Evolutionary conservation across 1,139 yeast genomes (phyloP).

Genomic region (Yamadazyma spencermartinsiae): DNA sequence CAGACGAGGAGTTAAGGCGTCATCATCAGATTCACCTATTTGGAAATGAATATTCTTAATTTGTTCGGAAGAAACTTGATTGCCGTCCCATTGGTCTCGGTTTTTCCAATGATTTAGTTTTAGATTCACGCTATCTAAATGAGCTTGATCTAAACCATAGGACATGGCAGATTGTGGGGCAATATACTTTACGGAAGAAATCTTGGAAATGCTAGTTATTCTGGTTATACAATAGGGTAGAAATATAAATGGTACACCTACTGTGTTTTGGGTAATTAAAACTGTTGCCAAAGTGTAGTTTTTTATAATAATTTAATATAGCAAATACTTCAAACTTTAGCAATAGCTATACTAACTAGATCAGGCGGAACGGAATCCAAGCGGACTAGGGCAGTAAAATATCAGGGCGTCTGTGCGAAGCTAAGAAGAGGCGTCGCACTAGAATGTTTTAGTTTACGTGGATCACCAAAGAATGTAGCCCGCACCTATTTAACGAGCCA

Average conservation of each 20-base stretch:
- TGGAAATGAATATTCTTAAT: slow-evolving; percentile 1
- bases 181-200: neutral
- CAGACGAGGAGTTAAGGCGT: neutral
- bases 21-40: slow-evolving; percentile 1
- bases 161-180: slow-evolving; percentile 5
- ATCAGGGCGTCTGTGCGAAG: neutral
- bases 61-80: neutral
- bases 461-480: neutral
- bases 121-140: slow-evolving; percentile 6
- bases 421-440: neutral
- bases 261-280: neutral
- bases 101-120: slow-evolving; percentile 4
- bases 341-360: neutral
- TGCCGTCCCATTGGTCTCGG: neutral
- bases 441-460: neutral
- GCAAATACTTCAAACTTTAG: neutral
- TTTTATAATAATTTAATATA: too few relatives aligned
- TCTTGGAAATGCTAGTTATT: neutral
- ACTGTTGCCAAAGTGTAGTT: neutral
- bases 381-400: neutral
- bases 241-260: neutral
- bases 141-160: slow-evolving; percentile 4
- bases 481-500: neutral
- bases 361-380: neutral
- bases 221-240: neutral